phyloP scores from a whole-genome alignment of 2,329 filamentous ascomycete genomes.

The Trichoderma asperellum region DNA sequence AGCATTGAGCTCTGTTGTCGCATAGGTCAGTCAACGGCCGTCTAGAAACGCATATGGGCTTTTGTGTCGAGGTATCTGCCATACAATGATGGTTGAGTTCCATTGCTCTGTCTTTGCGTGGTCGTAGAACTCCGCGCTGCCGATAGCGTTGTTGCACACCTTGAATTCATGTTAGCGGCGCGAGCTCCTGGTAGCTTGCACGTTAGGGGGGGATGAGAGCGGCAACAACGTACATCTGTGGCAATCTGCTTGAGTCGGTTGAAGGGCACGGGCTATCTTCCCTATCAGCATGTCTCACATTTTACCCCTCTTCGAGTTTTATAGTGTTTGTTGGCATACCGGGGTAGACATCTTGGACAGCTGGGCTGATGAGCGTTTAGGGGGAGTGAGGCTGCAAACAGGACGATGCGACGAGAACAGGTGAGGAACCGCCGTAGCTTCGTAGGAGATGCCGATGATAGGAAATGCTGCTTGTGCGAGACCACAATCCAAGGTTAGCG shows the following conservation, averaged over 20 bases:
- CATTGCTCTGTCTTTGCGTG: constrained; percentile 82
- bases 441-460: not conserved
- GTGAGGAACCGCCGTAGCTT: not conserved
- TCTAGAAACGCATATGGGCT: constrained; percentile 21
- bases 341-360: constrained; percentile 46
- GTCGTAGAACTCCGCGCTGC: constrained; percentile 77
- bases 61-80: constrained; percentile 36
- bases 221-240: constrained; percentile 66
- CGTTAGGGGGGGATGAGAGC: not conserved
- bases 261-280: constrained; percentile 69
- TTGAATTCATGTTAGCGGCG: constrained; percentile 43
- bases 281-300: constrained; percentile 33
- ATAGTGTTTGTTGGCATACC: constrained; percentile 35
- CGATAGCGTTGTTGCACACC: constrained; percentile 83
- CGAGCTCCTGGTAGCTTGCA: not conserved
- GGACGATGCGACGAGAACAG: not conserved
- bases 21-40: constrained; percentile 28
- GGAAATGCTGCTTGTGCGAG: constrained; percentile 2
- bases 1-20: constrained; percentile 70
- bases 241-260: constrained; percentile 84
- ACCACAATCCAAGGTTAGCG: not conserved
- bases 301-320: not conserved
- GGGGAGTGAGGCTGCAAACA: not conserved
- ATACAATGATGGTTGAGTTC: constrained; percentile 92
- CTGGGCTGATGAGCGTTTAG: constrained; percentile 29